Conservation (phyloP, 108 stramenopile genomes). For the Skeletonema costatum region DNA sequence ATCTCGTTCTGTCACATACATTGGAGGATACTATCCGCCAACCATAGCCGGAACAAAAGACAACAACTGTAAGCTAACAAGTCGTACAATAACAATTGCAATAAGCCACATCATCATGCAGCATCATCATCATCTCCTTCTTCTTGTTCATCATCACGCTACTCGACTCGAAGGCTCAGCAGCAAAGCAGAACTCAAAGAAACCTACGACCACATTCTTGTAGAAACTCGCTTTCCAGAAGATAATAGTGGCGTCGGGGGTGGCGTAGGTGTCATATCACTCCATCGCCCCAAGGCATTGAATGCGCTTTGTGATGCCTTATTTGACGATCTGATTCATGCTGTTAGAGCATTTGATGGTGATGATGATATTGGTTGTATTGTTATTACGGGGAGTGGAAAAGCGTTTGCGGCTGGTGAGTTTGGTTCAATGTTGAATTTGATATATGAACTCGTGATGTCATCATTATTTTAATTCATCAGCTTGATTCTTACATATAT, state of each 20-base stretch:
- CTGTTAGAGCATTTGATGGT: constrained; percentile 69
- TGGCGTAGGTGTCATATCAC: constrained; percentile 86
- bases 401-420: constrained; percentile 94
- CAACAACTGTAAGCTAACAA: no score
- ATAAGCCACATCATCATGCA: background rate
- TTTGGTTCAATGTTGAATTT: background rate
- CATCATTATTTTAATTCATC: background rate
- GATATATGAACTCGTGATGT: background rate
- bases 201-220: constrained; percentile 69
- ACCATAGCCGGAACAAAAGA: background rate
- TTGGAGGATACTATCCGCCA: background rate
- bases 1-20: background rate
- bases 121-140: background rate
- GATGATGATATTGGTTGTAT: constrained; percentile 87
- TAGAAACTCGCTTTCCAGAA: constrained; percentile 55
- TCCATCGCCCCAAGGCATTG: constrained; percentile 96
- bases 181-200: constrained; percentile 21
- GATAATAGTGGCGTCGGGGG: constrained; percentile 28
- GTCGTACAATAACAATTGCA: background rate
- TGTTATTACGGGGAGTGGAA: constrained; percentile 93
- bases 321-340: constrained; percentile 87
- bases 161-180: background rate
- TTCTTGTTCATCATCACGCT: background rate
- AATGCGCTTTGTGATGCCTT: constrained; percentile 95
- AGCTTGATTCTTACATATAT: background rate